phyloP scores from a whole-genome alignment of 345 rosid genomes.

The Passiflora organensis region DNA sequence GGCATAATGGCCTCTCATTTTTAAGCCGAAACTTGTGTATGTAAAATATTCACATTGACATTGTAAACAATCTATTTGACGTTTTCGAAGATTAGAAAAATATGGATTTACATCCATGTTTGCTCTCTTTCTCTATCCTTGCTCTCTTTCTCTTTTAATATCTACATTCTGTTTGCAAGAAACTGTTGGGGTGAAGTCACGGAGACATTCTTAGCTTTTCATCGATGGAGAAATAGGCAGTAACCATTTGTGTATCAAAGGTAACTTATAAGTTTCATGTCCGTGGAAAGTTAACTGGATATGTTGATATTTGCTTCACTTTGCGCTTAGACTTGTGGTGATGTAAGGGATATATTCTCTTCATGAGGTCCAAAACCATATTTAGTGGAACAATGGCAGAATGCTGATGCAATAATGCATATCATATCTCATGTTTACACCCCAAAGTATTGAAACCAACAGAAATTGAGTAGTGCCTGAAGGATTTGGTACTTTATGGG shows the following conservation, averaged over 20 bases:
- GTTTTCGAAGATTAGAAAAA: constrained; percentile 34
- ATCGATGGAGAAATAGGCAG: constrained; percentile 58
- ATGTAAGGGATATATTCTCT: too few species aligned
- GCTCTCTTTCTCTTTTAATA: constrained; percentile 36
- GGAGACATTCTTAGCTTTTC: constrained; percentile 66
- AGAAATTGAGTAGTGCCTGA: too few species aligned
- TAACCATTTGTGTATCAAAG: constrained; percentile 45
- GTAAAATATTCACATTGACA: constrained; percentile 55
- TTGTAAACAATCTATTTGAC: constrained; percentile 42
- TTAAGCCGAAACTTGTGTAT: constrained; percentile 62
- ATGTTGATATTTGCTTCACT: constrained; percentile 10
- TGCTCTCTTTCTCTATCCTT: neutral
- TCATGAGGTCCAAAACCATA: neutral
- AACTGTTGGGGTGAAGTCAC: constrained; percentile 76
- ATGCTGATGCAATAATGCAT: neutral
- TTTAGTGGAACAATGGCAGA: neutral
- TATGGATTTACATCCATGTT: constrained; percentile 16
- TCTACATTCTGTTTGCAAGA: constrained; percentile 92
- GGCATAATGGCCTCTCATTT: constrained; percentile 52
- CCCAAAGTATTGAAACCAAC: neutral
- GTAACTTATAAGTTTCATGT: constrained; percentile 47
- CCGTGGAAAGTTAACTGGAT: constrained; percentile 25
- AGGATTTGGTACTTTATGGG: too few species aligned
- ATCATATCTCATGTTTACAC: neutral
- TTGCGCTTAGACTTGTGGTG: too few species aligned